A percentile compares a stretch with the other conserved stretches of the same genome.
phyloP scores from a whole-genome alignment of 2,329 filamentous ascomycete genomes.

The Didymosphaeria variabile region DNA sequence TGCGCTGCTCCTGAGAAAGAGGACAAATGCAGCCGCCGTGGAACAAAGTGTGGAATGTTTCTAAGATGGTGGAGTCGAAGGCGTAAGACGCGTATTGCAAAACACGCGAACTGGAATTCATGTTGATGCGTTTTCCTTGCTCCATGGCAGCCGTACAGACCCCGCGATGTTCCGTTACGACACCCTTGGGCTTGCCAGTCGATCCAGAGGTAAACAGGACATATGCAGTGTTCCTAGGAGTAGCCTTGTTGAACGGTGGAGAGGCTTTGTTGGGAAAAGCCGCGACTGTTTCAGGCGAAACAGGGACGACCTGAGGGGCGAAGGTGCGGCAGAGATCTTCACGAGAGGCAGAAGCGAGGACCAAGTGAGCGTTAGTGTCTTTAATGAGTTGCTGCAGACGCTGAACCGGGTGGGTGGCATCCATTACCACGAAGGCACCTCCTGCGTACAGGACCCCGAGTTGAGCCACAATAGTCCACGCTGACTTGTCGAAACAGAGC shows the following conservation, averaged over 20 bases:
- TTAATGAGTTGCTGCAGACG: constrained; percentile 3
- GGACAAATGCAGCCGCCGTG: constrained; percentile 69
- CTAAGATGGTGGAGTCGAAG: constrained; percentile 63
- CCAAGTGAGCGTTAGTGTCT: not conserved
- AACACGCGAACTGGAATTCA: constrained; percentile 45
- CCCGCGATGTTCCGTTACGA: constrained; percentile 67
- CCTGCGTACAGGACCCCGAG: constrained; percentile 54
- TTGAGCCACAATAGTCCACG: constrained; percentile 43
- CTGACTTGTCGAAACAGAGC: constrained; percentile 31
- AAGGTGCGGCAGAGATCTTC: not conserved
- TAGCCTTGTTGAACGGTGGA: constrained; percentile 1
- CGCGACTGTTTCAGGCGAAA: not conserved
- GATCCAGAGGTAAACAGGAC: constrained; percentile 56
- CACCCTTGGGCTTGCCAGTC: constrained; percentile 61
- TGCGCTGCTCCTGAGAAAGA: constrained; percentile 60
- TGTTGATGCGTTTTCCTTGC: constrained; percentile 25
- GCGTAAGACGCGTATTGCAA: constrained; percentile 66
- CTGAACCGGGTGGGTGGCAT: constrained; percentile 1
- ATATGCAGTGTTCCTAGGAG: constrained; percentile 5
- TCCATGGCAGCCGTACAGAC: constrained; percentile 51
- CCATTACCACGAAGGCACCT: constrained; percentile 39
- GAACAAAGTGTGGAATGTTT: constrained; percentile 64
- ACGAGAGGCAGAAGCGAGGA: constrained; percentile 3
- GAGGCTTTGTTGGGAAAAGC: not conserved
- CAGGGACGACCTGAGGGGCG: not conserved